Base-by-base conservation (phyloP, 768 basidiomycete species). In the Rhizopogon roseolus region DNA sequence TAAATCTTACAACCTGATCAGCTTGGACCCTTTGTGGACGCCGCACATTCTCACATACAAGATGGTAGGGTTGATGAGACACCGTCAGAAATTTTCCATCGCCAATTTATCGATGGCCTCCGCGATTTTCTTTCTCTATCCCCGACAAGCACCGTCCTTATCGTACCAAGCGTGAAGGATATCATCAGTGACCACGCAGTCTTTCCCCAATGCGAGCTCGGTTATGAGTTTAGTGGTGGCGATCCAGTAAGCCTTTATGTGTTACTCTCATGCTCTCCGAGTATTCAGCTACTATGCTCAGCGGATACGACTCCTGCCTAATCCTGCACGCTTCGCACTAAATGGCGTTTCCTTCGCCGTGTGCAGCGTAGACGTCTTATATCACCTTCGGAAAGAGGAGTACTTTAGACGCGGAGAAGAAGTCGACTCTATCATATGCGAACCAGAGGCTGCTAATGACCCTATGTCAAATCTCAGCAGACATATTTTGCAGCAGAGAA, bases 1-100 rank as follows among this genome's bases (percentile, higher is more conserved):
- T 53, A 4, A 42, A 55, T 44, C 36, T 48, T 37, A 38, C 32
- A 38, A 17, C 45, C 13, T 45, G 9, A 41, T 0, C 57, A 99
- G 96, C 71, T 92, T 29, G 97, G 97, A 0, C 97, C 97, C 1
- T 99, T 98, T 65, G 72, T 98, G 41, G 93, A 98, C 59, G 70
- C 81, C 0, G 67, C 77, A 16, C 92, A 98, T 66, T 81, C 88
- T 2, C 73, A 76, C 49, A 80, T 98, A 58, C 85, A 82, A 64
- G 69, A 74, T 4, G 97, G 96, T 6, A 88, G 93, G 51, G 66
- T 85, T 25, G 84, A 89, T 53, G 70, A 76, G 48, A 73, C 81
- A 1, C 88, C 90, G 0, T 58, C 71, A 4, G 79, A 81, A 25
- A 73, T 96, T 41, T 98, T 98, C 71, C 73, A 78, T 28, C 68